Conservation (phyloP, 2,329 filamentous ascomycete species). For the Diaporthe destruens region DNA sequence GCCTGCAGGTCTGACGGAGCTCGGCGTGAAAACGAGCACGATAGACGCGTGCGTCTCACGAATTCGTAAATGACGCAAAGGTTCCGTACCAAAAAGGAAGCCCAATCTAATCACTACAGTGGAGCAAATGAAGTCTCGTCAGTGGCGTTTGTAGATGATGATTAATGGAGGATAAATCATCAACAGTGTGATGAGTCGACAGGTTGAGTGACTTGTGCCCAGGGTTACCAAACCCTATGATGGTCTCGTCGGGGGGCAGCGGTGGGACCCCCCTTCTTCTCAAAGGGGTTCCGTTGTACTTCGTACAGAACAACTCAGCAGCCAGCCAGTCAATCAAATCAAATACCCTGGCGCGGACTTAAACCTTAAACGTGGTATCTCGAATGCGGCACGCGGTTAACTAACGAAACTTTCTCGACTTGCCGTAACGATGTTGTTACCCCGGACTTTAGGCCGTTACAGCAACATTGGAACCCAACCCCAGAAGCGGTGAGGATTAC, state of each 20-base stretch:
- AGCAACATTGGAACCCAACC: too few species aligned
- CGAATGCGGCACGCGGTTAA: slow-evolving; percentile 16
- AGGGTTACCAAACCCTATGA: slow-evolving; percentile 15
- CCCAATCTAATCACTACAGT: slow-evolving; percentile 17
- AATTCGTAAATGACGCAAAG: slow-evolving; percentile 4
- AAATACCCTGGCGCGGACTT: neutral
- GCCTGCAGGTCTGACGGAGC: slow-evolving; percentile 8
- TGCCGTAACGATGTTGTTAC: neutral
- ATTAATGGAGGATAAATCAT: slow-evolving; percentile 1
- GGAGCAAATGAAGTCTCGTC: slow-evolving; percentile 23
- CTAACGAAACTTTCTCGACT: slow-evolving; percentile 8
- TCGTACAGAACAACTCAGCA: too few species aligned
- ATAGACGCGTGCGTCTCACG: slow-evolving; percentile 16
- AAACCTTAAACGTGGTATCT: slow-evolving; percentile 9
- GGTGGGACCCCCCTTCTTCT: neutral
- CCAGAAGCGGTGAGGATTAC: slow-evolving; percentile 7
- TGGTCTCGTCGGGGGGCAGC: neutral
- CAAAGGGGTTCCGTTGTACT: neutral
- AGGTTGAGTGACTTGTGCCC: neutral
- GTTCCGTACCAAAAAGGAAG: neutral
- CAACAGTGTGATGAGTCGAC: neutral
- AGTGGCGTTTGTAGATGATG: slow-evolving; percentile 20
- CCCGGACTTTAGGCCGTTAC: neutral
- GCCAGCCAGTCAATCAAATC: neutral
- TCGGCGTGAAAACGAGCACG: slow-evolving; percentile 14